A percentile compares a stretch with the other conserved stretches of the same genome.
These are phyloP conservation scores for Chlamydomonas reinhardtii DNA, from an alignment of 163 green algal genomes.

Conservation along the genomic window DNA sequence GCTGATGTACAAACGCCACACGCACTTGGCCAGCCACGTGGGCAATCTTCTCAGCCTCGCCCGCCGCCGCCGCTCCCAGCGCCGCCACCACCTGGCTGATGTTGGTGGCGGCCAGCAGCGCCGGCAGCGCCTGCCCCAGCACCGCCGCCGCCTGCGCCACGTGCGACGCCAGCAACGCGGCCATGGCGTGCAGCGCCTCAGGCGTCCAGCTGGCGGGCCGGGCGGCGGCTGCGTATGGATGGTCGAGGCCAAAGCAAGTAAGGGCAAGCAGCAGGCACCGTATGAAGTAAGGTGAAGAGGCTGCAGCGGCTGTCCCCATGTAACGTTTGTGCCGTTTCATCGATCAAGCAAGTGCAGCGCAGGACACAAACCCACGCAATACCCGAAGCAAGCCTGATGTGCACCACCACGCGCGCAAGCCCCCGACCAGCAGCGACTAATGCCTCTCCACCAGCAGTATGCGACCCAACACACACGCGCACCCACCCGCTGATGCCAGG, in stretches of 20 bases:
- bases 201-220: constrained; percentile 8
- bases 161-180: not conserved
- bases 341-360: too few relatives aligned
- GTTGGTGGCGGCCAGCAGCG: not conserved
- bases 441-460: too few relatives aligned
- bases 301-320: too few relatives aligned
- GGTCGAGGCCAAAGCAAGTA: not conserved
- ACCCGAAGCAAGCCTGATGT: too few relatives aligned
- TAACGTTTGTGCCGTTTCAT: too few relatives aligned
- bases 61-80: constrained; percentile 13
- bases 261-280: not conserved
- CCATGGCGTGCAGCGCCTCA: not conserved
- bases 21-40: constrained; percentile 2
- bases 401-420: too few relatives aligned
- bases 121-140: not conserved
- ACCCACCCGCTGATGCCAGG: not conserved
- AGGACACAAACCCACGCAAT: too few relatives aligned
- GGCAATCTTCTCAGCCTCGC: not conserved
- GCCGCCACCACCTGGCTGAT: constrained; percentile 32
- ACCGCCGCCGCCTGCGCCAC: constrained; percentile 1
- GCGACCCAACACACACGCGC: too few relatives aligned
- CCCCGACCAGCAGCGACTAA: too few relatives aligned
- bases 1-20: constrained; percentile 7
- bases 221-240: not conserved
- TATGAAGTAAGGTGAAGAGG: too few relatives aligned